These are phyloP conservation scores for Patellifolia procumbens DNA, from an alignment of 179 eudicot genomes.

Conservation along the genomic window DNA sequence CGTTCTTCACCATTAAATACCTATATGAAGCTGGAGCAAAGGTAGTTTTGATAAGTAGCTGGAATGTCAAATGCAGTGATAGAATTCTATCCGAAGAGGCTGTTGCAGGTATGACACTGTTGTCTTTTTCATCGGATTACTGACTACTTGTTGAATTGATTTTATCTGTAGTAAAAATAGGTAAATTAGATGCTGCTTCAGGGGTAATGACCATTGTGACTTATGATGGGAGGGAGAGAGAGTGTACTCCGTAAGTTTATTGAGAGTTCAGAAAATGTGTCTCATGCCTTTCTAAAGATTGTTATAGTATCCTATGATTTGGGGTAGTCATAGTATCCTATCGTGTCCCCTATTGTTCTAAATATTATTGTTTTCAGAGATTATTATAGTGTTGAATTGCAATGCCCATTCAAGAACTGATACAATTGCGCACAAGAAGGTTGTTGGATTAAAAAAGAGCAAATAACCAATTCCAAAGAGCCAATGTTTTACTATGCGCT, in stretches of 20 bases:
- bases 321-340: background rate
- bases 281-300: background rate
- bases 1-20: constrained; percentile 57
- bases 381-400: background rate
- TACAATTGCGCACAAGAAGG: background rate
- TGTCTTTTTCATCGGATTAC: background rate
- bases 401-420: background rate
- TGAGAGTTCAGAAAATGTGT: background rate
- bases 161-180: background rate
- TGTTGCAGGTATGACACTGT: constrained; percentile 55
- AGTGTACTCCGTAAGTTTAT: background rate
- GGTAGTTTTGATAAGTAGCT: constrained; percentile 57
- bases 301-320: background rate
- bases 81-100: constrained; percentile 40
- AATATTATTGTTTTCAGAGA: background rate
- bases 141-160: background rate
- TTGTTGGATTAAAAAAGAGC: background rate
- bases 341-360: background rate
- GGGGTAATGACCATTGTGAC: background rate
- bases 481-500: background rate
- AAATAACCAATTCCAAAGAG: background rate
- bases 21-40: constrained; percentile 60
- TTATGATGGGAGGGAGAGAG: background rate
- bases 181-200: background rate
- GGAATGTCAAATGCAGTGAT: constrained; percentile 46